These are phyloP conservation scores for Aspergillaceae sp. DNA, from an alignment of 2,329 filamentous ascomycete species.

Conservation along the genomic window DNA sequence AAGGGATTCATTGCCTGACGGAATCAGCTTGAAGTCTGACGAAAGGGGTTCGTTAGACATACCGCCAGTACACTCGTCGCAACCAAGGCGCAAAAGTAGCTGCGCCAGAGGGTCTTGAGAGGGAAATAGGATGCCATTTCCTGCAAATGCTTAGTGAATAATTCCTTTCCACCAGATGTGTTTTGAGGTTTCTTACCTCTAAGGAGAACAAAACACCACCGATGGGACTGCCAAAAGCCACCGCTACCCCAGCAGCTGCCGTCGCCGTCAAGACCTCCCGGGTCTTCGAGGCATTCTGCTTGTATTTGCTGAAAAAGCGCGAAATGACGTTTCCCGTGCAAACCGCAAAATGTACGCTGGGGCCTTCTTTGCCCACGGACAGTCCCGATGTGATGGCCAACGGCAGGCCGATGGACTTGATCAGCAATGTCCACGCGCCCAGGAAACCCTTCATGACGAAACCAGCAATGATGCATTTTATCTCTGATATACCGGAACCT, in stretches of 20 bases:
- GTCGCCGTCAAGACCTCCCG: slow-evolving; percentile 91
- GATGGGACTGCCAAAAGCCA: slow-evolving; percentile 95
- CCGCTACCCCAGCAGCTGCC: slow-evolving; percentile 87
- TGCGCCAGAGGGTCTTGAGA: slow-evolving; percentile 94
- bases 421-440: slow-evolving; percentile 79
- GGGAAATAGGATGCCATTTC: slow-evolving; percentile 97
- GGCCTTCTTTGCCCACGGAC: slow-evolving; percentile 93
- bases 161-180: too few relatives aligned
- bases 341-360: slow-evolving; percentile 97
- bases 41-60: slow-evolving; percentile 17
- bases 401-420: slow-evolving; percentile 87
- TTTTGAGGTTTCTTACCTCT: slow-evolving; percentile 43
- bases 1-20: slow-evolving; percentile 86
- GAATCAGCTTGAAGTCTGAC: slow-evolving; percentile 1
- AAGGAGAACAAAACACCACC: slow-evolving; percentile 93
- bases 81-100: slow-evolving; percentile 94
- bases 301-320: slow-evolving; percentile 84
- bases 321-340: slow-evolving; percentile 97
- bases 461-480: slow-evolving; percentile 97
- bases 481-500: slow-evolving; percentile 94
- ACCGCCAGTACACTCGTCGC: slow-evolving; percentile 80
- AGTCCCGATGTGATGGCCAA: slow-evolving; percentile 88
- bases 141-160: slow-evolving; percentile 15
- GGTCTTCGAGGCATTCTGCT: slow-evolving; percentile 83
- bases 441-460: slow-evolving; percentile 99